Conservation (phyloP, 1,139 yeast species). For the Waltiozyma solani region DNA sequence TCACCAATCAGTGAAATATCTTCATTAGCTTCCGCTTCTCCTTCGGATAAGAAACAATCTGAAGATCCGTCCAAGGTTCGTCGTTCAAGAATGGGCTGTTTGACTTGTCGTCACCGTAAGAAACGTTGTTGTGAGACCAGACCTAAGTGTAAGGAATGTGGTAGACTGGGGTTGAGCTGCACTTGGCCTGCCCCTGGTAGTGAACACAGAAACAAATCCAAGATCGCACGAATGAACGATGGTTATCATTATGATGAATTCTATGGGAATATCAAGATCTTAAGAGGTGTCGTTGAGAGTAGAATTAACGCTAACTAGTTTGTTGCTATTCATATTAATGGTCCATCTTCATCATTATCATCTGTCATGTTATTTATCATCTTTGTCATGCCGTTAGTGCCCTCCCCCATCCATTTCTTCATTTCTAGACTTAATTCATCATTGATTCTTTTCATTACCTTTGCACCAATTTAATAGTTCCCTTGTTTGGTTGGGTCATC, state of each 20-base stretch:
- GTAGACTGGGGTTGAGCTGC: slow-evolving; percentile 43
- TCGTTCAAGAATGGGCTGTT: slow-evolving; percentile 42
- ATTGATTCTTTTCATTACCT: too few relatives aligned
- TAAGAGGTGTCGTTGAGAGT: slow-evolving; percentile 43
- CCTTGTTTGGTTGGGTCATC: too few relatives aligned
- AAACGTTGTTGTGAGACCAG: slow-evolving; percentile 61
- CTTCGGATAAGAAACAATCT: neutral
- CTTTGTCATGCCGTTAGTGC: too few relatives aligned
- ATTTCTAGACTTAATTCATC: too few relatives aligned
- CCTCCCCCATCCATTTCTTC: too few relatives aligned
- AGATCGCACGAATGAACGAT: slow-evolving; percentile 37
- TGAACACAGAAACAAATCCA: slow-evolving; percentile 36
- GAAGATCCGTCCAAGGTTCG: slow-evolving; percentile 6
- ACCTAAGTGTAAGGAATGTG: slow-evolving; percentile 54
- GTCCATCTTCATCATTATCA: too few relatives aligned
- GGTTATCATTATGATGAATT: slow-evolving; percentile 38
- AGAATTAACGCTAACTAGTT: slow-evolving; percentile 4
- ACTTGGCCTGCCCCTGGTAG: slow-evolving; percentile 42
- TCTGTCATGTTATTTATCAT: too few relatives aligned
- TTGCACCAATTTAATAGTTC: too few relatives aligned
- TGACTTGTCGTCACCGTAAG: slow-evolving; percentile 62
- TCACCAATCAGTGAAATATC: neutral
- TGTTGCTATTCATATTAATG: too few relatives aligned
- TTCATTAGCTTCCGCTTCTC: slow-evolving; percentile 3
- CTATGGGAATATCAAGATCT: slow-evolving; percentile 49